Evolutionary conservation across 305 asterid species (phyloP).

Genomic region (Rubia peregrina): DNA sequence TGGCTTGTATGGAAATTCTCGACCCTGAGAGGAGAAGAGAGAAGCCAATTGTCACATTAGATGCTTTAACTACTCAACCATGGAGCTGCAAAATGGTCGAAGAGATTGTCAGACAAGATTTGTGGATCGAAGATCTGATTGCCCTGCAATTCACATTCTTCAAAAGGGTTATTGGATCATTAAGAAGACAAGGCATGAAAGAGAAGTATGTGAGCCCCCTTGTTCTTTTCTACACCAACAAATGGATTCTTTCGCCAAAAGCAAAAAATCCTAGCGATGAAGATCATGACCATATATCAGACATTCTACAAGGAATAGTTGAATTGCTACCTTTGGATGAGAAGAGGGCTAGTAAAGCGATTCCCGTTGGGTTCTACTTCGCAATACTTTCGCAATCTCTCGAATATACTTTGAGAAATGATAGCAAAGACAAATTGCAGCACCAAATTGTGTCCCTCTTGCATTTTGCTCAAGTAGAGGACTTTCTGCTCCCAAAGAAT

Average conservation of each 20-base stretch:
- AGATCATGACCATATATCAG: conserved; percentile 12
- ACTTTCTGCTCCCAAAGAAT: conserved; percentile 31
- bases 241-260: conserved; percentile 31
- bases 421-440: conserved; percentile 40
- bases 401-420: conserved; percentile 26
- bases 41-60: conserved; percentile 42
- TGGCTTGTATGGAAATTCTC: conserved; percentile 89
- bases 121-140: conserved; percentile 60
- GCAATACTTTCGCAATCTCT: conserved; percentile 40
- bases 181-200: conserved; percentile 73
- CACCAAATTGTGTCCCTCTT: conserved; percentile 37
- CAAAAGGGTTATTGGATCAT: conserved; percentile 52
- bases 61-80: conserved; percentile 29
- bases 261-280: conserved; percentile 11
- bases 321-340: conserved; percentile 42
- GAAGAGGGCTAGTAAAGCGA: conserved; percentile 33
- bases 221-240: conserved; percentile 47
- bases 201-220: conserved; percentile 66
- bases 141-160: conserved; percentile 54
- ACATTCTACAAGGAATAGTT: conserved; percentile 38
- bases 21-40: conserved; percentile 71
- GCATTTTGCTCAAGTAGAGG: conserved; percentile 46
- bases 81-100: conserved; percentile 35
- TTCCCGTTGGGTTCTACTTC: conserved; percentile 63
- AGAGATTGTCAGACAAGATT: conserved; percentile 37